Conservation (phyloP, 345 rosid species). For the Viola odorata region DNA sequence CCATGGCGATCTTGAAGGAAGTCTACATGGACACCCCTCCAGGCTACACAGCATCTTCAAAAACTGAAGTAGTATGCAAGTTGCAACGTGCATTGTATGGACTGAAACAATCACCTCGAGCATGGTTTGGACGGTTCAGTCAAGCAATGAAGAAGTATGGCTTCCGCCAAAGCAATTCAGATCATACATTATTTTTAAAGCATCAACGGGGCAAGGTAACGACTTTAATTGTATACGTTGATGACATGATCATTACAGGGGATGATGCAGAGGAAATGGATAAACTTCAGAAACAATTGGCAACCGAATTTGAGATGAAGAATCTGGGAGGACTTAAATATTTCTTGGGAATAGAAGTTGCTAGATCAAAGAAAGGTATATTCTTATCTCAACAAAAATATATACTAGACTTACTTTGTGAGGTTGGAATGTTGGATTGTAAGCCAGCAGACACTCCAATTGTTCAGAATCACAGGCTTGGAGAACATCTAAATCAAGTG, state of each 20-base stretch:
- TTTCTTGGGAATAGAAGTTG: not conserved
- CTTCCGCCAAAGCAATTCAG: not conserved
- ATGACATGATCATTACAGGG: not conserved
- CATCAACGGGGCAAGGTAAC: not conserved
- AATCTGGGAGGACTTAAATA: not conserved
- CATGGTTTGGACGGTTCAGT: not conserved
- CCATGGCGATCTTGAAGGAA: not conserved
- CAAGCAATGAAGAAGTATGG: not conserved
- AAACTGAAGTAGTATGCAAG: not conserved
- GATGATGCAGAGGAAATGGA: not conserved
- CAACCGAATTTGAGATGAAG: not conserved
- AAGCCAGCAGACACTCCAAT: not conserved
- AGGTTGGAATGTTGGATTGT: not conserved
- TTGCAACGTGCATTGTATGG: not conserved
- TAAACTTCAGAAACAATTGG: not conserved
- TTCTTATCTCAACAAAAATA: not conserved
- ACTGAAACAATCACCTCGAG: not conserved
- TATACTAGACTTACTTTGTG: not conserved
- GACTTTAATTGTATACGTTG: not conserved
- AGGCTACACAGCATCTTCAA: not conserved
- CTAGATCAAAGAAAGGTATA: not conserved
- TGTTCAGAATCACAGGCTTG: not conserved
- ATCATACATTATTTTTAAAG: not conserved
- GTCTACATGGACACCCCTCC: slow-evolving; percentile 5
- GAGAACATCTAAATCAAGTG: not conserved